Evolutionary conservation across 805 yeast species (phyloP).

Genomic region (Wickerhamiella domercqiae): DNA sequence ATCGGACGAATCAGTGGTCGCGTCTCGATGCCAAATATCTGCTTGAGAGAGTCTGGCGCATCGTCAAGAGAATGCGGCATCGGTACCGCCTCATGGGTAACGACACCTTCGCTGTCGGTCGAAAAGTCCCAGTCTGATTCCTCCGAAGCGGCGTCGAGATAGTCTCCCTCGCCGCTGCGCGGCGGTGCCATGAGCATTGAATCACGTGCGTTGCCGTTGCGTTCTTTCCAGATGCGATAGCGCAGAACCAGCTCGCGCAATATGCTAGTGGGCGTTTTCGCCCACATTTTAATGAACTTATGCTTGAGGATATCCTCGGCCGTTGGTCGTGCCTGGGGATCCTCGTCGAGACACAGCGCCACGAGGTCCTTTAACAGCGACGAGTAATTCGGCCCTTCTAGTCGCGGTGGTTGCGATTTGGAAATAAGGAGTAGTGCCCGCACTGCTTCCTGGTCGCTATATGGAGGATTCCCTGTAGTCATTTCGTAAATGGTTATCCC

Average conservation of each 20-base stretch:
- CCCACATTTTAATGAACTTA: constrained; percentile 52
- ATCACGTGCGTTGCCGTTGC: constrained; percentile 31
- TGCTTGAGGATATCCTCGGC: constrained; percentile 75
- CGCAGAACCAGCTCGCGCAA: constrained; percentile 58
- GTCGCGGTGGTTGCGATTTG: constrained; percentile 82
- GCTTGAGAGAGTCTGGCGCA: constrained; percentile 59
- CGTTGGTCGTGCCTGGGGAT: constrained; percentile 70
- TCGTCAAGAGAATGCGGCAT: constrained; percentile 22
- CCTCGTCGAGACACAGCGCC: constrained; percentile 86
- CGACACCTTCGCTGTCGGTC: constrained; percentile 7
- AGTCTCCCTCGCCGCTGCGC: constrained; percentile 16
- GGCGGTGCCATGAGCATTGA: constrained; percentile 32
- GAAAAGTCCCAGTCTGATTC: constrained; percentile 22
- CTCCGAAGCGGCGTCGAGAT: constrained; percentile 29
- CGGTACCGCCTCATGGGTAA: not conserved
- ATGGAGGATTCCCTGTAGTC: constrained; percentile 96
- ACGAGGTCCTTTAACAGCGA: constrained; percentile 67
- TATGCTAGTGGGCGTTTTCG: constrained; percentile 40
- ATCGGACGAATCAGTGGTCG: too few species aligned
- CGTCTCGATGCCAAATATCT: constrained; percentile 60
- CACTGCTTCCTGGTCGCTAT: constrained; percentile 85
- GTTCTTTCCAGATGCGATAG: constrained; percentile 40
- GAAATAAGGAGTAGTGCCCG: constrained; percentile 91
- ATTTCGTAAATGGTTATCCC: constrained; percentile 91
- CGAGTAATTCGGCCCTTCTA: constrained; percentile 80